These are phyloP conservation scores for Ophiognomonia clavigignenti-juglandacearum DNA, from an alignment of 2,329 filamentous ascomycete genomes.

Conservation along the genomic window DNA sequence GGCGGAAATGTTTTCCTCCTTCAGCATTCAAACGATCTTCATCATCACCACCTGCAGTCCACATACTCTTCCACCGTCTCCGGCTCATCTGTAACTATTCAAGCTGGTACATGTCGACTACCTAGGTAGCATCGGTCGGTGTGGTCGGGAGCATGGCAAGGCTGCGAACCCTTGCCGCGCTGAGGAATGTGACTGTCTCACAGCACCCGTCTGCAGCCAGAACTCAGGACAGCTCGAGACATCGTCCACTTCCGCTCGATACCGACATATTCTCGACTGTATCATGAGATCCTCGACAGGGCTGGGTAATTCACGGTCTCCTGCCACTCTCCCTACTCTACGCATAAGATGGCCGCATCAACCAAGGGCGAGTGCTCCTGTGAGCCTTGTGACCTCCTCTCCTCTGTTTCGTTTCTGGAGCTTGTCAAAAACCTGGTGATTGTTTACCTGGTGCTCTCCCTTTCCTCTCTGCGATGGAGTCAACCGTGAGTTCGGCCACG, in stretches of 20 bases:
- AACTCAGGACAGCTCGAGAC: background rate
- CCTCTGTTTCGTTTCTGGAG: background rate
- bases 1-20: no score
- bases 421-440: no score
- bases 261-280: background rate
- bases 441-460: no score
- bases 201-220: background rate
- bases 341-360: conserved; percentile 8
- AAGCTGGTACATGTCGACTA: no score
- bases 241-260: background rate
- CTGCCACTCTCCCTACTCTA: background rate
- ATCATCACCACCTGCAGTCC: no score
- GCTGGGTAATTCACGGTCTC: conserved; percentile 6
- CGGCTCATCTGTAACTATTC: no score
- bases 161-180: background rate
- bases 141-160: no score
- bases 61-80: no score
- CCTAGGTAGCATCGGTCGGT: background rate
- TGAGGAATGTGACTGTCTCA: conserved; percentile 15
- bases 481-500: conserved; percentile 3
- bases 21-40: no score
- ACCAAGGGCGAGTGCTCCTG: background rate
- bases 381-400: background rate
- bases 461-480: conserved; percentile 9
- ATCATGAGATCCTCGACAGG: conserved; percentile 9